Percentiles rank a stretch among this genome's conserved stretches.
Evolutionary conservation across 345 rosid species (phyloP).

Genomic region (Citrus sp.): DNA sequence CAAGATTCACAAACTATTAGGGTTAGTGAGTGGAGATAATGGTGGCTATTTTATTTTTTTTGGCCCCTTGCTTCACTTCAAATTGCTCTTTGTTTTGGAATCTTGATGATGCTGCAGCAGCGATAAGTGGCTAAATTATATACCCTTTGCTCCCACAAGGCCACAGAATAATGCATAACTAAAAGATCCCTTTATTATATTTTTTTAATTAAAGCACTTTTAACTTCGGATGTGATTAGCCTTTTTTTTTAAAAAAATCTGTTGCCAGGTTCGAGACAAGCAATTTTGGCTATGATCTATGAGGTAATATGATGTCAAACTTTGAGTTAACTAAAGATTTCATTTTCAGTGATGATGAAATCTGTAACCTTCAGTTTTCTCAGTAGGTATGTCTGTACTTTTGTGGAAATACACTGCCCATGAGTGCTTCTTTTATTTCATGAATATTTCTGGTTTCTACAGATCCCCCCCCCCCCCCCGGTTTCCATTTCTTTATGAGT

Average conservation of each 20-base stretch:
- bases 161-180: not conserved
- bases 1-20: conserved; percentile 75
- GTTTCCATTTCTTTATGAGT: not conserved
- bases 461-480: not conserved
- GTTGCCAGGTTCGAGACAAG: not conserved
- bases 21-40: conserved; percentile 21
- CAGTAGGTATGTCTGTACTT: conserved; percentile 37
- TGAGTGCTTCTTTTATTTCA: conserved; percentile 11
- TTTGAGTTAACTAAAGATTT: conserved; percentile 7
- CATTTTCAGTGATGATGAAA: conserved; percentile 11
- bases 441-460: conserved; percentile 2
- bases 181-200: not conserved
- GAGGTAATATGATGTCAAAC: conserved; percentile 8
- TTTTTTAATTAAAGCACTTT: not conserved
- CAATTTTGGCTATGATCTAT: not conserved
- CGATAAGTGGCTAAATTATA: conserved; percentile 50
- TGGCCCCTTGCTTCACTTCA: conserved; percentile 12
- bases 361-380: conserved; percentile 12
- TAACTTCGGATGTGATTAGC: not conserved
- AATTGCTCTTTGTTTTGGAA: conserved; percentile 46
- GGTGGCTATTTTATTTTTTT: not conserved
- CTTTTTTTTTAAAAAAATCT: not conserved
- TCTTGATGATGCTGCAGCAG: conserved; percentile 99
- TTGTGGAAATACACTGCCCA: conserved; percentile 10
- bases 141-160: not conserved